Evolutionary conservation across 2,329 filamentous ascomycete species (phyloP).

Genomic region (Mollisiaceae sp.): DNA sequence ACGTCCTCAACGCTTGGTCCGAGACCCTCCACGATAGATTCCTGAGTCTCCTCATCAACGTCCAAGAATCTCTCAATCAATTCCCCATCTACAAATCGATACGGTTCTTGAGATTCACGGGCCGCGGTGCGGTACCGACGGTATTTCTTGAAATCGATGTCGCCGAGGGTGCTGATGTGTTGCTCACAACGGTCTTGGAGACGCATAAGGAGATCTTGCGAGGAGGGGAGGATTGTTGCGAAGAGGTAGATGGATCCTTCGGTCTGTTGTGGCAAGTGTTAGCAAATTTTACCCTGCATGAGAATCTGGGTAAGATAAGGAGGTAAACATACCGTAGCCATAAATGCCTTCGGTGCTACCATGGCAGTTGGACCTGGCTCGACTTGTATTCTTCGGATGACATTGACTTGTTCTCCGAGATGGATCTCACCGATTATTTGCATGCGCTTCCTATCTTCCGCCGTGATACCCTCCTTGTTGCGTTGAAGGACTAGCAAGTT

Average conservation of each 20-base stretch:
- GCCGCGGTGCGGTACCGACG: constrained; percentile 80
- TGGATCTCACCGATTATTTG: constrained; percentile 81
- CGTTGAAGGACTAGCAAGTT: constrained; percentile 83
- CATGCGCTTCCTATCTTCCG: constrained; percentile 73
- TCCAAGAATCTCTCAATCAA: constrained; percentile 86
- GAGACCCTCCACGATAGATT: constrained; percentile 57
- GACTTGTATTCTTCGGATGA: constrained; percentile 77
- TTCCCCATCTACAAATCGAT: constrained; percentile 90
- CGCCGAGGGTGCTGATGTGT: constrained; percentile 70
- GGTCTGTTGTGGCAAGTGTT: constrained; percentile 58
- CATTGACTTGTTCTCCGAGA: constrained; percentile 92
- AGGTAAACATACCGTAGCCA: constrained; percentile 74
- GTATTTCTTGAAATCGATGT: constrained; percentile 78
- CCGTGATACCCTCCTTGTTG: constrained; percentile 73
- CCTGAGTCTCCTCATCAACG: constrained; percentile 63
- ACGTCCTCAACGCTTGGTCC: constrained; percentile 67
- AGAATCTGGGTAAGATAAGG: neutral
- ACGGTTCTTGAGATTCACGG: constrained; percentile 74
- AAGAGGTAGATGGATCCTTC: constrained; percentile 94
- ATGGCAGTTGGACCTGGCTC: constrained; percentile 66
- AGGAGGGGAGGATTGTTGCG: constrained; percentile 72
- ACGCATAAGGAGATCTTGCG: constrained; percentile 80
- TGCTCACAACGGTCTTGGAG: constrained; percentile 76
- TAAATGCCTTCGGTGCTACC: constrained; percentile 81
- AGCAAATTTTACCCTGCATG: constrained; percentile 19